phyloP scores from a whole-genome alignment of 2,329 filamentous ascomycete species.

The Diplodia scrobiculata region DNA sequence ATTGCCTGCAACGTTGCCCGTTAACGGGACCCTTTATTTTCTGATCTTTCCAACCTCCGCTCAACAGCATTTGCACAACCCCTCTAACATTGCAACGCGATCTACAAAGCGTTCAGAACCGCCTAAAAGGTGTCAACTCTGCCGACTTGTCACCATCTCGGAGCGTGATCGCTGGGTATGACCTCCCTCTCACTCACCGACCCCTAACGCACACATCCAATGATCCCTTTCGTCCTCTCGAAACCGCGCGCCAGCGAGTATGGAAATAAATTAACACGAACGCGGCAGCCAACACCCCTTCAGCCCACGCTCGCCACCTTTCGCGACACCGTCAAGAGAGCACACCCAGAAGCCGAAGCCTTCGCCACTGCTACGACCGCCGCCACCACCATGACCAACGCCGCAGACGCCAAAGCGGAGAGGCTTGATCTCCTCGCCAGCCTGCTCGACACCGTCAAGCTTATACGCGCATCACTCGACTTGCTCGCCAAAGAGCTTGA shows the following conservation, averaged over 20 bases:
- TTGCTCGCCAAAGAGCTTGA: constrained; percentile 14
- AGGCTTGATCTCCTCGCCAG: neutral
- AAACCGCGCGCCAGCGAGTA: too few species aligned
- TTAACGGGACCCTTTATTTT: neutral
- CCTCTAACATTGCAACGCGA: neutral
- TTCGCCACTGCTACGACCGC: neutral
- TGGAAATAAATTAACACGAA: neutral
- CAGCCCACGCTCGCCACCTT: constrained; percentile 11
- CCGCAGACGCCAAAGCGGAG: neutral
- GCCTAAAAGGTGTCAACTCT: constrained; percentile 25
- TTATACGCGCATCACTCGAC: neutral
- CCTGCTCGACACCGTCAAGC: neutral
- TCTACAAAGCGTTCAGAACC: too few species aligned
- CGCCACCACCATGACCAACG: neutral
- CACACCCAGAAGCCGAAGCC: constrained; percentile 17
- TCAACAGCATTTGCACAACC: neutral
- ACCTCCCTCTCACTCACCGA: neutral
- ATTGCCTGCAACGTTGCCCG: too few species aligned
- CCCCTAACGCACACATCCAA: neutral
- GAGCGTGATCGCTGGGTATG: constrained; percentile 27
- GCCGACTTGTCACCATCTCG: constrained; percentile 11
- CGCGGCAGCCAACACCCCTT: constrained; percentile 24
- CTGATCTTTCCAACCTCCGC: neutral
- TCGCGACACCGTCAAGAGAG: neutral
- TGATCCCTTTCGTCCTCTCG: too few species aligned